Evolutionary conservation across 2,329 filamentous ascomycete species (phyloP).

Genomic region (Ascochyta rabiei): DNA sequence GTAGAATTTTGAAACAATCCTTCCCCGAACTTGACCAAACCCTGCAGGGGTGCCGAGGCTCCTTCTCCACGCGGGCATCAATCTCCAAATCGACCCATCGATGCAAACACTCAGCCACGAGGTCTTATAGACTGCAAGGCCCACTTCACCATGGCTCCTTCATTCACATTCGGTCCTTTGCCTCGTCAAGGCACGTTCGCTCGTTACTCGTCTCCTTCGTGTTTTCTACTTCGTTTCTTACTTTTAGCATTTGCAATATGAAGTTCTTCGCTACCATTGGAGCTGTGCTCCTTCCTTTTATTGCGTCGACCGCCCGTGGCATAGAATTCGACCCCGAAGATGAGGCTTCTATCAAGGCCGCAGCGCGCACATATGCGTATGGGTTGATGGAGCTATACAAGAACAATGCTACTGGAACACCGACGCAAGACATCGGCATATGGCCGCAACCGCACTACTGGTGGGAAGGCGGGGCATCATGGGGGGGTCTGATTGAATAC

Average conservation of each 20-base stretch:
- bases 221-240: conserved; percentile 26
- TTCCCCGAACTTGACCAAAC: not conserved
- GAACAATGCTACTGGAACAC: conserved; percentile 32
- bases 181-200: conserved; percentile 29
- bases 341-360: conserved; percentile 42
- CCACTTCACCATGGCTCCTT: conserved; percentile 24
- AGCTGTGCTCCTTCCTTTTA: conserved; percentile 45
- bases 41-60: conserved; percentile 13
- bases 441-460: conserved; percentile 54
- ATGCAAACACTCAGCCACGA: conserved; percentile 14
- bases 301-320: conserved; percentile 34
- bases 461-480: conserved; percentile 53
- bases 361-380: conserved; percentile 37
- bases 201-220: conserved; percentile 30
- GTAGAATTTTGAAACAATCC: conserved; percentile 6
- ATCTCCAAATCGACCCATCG: conserved; percentile 11
- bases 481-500: conserved; percentile 52
- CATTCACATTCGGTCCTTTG: conserved; percentile 25
- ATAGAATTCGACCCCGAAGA: conserved; percentile 42
- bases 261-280: conserved; percentile 38
- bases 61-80: conserved; percentile 13
- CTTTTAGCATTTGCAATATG: conserved; percentile 32
- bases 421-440: conserved; percentile 46
- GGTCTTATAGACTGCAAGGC: conserved; percentile 13
- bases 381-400: conserved; percentile 46